Evolutionary conservation across 2,329 filamentous ascomycete genomes (phyloP).

Genomic region (Colletotrichum acutatum): DNA sequence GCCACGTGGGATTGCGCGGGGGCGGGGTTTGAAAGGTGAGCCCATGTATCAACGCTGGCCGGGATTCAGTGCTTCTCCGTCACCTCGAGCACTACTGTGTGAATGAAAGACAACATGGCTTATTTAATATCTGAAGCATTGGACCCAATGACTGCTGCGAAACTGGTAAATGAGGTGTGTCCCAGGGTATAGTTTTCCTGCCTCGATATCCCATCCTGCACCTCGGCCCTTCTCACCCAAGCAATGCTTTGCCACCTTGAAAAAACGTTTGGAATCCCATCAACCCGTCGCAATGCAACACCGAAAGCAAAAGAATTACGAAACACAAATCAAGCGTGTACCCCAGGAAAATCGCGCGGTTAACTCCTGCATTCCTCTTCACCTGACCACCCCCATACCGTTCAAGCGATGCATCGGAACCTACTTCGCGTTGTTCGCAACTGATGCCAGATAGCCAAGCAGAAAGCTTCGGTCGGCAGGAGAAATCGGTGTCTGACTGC

Average conservation of each 20-base stretch:
- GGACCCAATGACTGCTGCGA: conserved; percentile 12
- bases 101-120: neutral
- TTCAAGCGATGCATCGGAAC: neutral
- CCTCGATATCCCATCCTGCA: conserved; percentile 25
- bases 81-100: neutral
- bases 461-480: conserved; percentile 81
- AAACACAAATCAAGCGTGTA: conserved; percentile 8
- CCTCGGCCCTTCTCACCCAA: conserved; percentile 7
- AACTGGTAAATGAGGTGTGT: conserved; percentile 21
- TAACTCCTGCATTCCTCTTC: neutral
- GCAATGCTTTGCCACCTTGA: conserved; percentile 9
- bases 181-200: conserved; percentile 30
- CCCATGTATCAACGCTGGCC: neutral
- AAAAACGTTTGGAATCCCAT: conserved; percentile 11
- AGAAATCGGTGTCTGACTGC: conserved; percentile 67
- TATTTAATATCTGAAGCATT: neutral
- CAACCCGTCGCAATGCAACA: conserved; percentile 22
- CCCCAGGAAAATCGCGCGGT: neutral
- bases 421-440: conserved; percentile 49
- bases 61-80: neutral
- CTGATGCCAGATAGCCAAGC: conserved; percentile 76
- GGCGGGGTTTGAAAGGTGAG: neutral
- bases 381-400: neutral
- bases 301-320: neutral
- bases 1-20: conserved; percentile 7